Percentiles rank a stretch among this genome's conserved stretches.
Evolutionary conservation across 306 rosid species (phyloP).

Genomic region (Pterocarpus macrocarpus): DNA sequence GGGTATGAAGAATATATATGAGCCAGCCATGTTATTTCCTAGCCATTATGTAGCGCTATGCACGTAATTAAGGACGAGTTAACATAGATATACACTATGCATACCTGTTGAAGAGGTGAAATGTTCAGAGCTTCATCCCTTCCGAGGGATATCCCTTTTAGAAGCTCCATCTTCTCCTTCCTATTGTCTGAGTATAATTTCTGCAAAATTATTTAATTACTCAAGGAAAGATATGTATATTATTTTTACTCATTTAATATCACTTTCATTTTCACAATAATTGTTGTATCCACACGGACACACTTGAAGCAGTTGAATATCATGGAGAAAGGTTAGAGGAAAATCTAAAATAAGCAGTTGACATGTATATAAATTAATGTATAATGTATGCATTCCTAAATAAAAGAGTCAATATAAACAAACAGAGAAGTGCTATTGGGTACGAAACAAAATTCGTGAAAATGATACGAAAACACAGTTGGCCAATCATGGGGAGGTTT

Average conservation of each 20-base stretch:
- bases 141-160: constrained; percentile 71
- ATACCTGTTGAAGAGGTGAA: constrained; percentile 74
- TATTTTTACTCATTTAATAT: background rate
- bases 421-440: too few relatives aligned
- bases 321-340: background rate
- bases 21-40: constrained; percentile 13
- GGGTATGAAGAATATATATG: background rate
- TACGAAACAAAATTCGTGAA: too few relatives aligned
- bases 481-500: too few relatives aligned
- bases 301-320: background rate
- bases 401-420: too few relatives aligned
- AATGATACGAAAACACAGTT: too few relatives aligned
- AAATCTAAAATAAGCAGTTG: too few relatives aligned
- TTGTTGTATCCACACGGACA: background rate
- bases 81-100: background rate
- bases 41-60: background rate
- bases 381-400: too few relatives aligned
- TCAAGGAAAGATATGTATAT: background rate
- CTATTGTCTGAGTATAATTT: constrained; percentile 77
- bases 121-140: constrained; percentile 55
- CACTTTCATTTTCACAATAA: background rate
- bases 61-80: background rate
- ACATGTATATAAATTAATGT: too few relatives aligned
- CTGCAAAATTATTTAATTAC: constrained; percentile 47
- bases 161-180: constrained; percentile 81